phyloP scores from a whole-genome alignment of 2,329 filamentous ascomycete species.

The Colletotrichum melonis region DNA sequence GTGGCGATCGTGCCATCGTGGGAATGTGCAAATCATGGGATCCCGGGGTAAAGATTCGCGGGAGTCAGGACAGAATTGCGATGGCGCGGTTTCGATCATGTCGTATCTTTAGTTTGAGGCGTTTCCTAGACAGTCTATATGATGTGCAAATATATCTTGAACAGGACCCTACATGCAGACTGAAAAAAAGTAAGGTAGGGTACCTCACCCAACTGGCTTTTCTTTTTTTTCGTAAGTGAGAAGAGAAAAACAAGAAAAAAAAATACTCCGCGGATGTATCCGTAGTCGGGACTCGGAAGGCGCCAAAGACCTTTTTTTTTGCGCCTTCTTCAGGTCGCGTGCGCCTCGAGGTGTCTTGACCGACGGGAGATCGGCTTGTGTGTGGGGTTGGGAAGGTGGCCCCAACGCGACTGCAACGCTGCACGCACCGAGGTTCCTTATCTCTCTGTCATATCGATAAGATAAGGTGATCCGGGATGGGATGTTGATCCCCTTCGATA shows the following conservation, averaged over 20 bases:
- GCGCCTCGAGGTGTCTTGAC: constrained; percentile 11
- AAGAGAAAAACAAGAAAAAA: neutral
- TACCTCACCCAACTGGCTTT: neutral
- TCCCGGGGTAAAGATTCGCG: neutral
- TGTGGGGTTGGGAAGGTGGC: constrained; percentile 4
- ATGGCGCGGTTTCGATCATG: neutral
- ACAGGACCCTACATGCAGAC: neutral
- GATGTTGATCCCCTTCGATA: neutral
- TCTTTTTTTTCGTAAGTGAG: neutral
- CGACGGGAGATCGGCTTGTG: constrained; percentile 3
- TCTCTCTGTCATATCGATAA: neutral
- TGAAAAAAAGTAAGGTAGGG: neutral
- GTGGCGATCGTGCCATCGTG: constrained; percentile 20
- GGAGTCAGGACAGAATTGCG: neutral
- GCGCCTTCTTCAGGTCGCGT: constrained; percentile 22
- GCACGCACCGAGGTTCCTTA: neutral
- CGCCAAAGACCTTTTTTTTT: neutral
- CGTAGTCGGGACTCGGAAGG: neutral
- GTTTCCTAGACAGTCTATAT: neutral
- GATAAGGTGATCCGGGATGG: too few species aligned
- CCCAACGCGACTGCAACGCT: neutral
- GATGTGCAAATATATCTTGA: neutral
- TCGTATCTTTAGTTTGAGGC: neutral
- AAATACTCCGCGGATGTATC: neutral
- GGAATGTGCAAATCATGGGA: constrained; percentile 3